These are phyloP conservation scores for Leavenworthia alabamica DNA, from an alignment of 345 rosid genomes.

Conservation along the genomic window DNA sequence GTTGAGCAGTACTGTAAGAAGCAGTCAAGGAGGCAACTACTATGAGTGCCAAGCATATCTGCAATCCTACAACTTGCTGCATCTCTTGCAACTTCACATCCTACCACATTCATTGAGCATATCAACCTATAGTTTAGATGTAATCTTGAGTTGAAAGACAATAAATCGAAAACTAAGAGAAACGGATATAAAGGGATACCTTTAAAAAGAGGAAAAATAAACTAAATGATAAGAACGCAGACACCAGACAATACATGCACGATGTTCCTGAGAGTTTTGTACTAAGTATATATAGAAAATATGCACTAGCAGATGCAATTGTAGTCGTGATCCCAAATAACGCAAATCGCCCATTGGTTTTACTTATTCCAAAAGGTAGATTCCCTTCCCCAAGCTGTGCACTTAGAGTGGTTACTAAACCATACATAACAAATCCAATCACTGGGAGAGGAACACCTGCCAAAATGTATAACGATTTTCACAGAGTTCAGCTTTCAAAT, in stretches of 20 bases:
- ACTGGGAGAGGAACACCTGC: conserved; percentile 80
- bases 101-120: conserved; percentile 32
- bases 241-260: conserved; percentile 68
- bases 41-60: conserved; percentile 55
- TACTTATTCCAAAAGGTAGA: conserved; percentile 47
- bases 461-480: conserved; percentile 26
- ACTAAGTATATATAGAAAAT: conserved; percentile 66
- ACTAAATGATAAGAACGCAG: conserved; percentile 66
- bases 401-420: conserved; percentile 54
- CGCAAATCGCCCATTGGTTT: conserved; percentile 48
- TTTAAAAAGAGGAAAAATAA: conserved; percentile 65
- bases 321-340: conserved; percentile 64
- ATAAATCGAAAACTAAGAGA: not conserved
- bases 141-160: not conserved
- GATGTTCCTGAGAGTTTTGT: conserved; percentile 61
- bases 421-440: conserved; percentile 76
- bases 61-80: conserved; percentile 56
- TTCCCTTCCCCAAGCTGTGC: conserved; percentile 41
- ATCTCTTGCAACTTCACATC: conserved; percentile 63
- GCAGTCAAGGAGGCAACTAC: conserved; percentile 56
- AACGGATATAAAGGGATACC: conserved; percentile 38
- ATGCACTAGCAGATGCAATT: conserved; percentile 90
- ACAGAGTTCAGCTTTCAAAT: conserved; percentile 30
- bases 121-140: not conserved
- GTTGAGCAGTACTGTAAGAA: conserved; percentile 54